Conservation (phyloP, 2,329 filamentous ascomycete species). For the Amylocarpus encephaloides region DNA sequence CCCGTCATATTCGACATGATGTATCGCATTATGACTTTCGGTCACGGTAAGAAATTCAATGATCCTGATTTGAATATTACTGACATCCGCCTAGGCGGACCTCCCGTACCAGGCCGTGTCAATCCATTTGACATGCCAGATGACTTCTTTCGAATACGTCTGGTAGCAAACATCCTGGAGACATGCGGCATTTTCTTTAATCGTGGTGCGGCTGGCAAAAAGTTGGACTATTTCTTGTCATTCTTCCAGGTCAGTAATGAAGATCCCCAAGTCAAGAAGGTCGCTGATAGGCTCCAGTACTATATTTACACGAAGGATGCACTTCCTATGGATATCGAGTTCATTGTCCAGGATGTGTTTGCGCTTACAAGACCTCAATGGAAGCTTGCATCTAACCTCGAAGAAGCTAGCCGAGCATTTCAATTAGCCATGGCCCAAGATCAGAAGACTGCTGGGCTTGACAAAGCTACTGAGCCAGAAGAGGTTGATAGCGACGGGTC, state of each 20-base stretch:
- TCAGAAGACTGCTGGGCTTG: slow-evolving; percentile 70
- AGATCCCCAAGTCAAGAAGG: slow-evolving; percentile 4
- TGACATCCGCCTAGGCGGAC: slow-evolving; percentile 51
- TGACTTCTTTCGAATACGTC: slow-evolving; percentile 91
- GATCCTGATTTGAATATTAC: not conserved
- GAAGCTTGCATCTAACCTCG: slow-evolving; percentile 74
- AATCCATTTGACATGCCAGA: slow-evolving; percentile 82
- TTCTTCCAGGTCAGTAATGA: slow-evolving; percentile 67
- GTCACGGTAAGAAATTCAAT: slow-evolving; percentile 48
- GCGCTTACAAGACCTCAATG: slow-evolving; percentile 81
- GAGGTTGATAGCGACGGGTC: slow-evolving; percentile 64
- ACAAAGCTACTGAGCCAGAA: slow-evolving; percentile 64
- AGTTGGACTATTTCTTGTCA: slow-evolving; percentile 92
- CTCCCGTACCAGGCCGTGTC: slow-evolving; percentile 68
- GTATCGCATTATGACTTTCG: slow-evolving; percentile 91
- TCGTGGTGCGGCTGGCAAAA: slow-evolving; percentile 88
- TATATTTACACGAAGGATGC: slow-evolving; percentile 88
- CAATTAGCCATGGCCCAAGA: slow-evolving; percentile 84
- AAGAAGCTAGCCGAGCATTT: slow-evolving; percentile 79
- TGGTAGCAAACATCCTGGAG: slow-evolving; percentile 84
- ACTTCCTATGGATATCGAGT: slow-evolving; percentile 94
- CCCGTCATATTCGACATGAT: slow-evolving; percentile 91
- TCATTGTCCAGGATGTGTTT: slow-evolving; percentile 90
- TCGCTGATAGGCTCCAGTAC: slow-evolving; percentile 50
- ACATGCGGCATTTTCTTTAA: slow-evolving; percentile 96